phyloP scores from a whole-genome alignment of 176 grass and related monocot genomes.

The Oryza meridionalis region DNA sequence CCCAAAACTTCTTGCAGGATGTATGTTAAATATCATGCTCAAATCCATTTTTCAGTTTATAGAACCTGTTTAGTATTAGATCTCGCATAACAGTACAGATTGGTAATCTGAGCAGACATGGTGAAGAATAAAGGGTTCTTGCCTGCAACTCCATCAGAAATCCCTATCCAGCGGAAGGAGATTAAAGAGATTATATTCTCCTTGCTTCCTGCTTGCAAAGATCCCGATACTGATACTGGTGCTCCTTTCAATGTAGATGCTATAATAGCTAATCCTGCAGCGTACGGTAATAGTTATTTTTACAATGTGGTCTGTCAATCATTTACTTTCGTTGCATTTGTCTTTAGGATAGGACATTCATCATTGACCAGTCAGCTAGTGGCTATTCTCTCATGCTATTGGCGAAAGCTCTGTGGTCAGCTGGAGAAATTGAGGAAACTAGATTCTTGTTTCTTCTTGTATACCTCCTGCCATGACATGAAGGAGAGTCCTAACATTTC shows the following conservation, averaged over 20 bases:
- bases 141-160: slow-evolving; percentile 72
- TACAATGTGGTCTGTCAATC: neutral
- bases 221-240: slow-evolving; percentile 61
- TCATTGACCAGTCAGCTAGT: neutral
- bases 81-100: slow-evolving; percentile 36
- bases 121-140: slow-evolving; percentile 96
- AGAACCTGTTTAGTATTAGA: slow-evolving; percentile 33
- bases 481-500: no score
- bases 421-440: neutral
- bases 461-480: no score
- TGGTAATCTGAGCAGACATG: slow-evolving; percentile 71
- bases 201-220: slow-evolving; percentile 70
- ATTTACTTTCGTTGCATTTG: neutral
- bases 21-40: slow-evolving; percentile 48
- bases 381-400: neutral
- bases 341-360: neutral
- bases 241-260: slow-evolving; percentile 67
- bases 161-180: slow-evolving; percentile 75
- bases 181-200: slow-evolving; percentile 87
- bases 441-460: neutral
- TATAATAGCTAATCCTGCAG: slow-evolving; percentile 85
- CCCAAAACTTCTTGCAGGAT: slow-evolving; percentile 89
- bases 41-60: neutral
- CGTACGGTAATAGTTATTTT: slow-evolving; percentile 58
- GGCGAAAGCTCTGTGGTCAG: neutral